These are phyloP conservation scores for Monilinia fructigena DNA, from an alignment of 2,329 filamentous ascomycete genomes.

Conservation along the genomic window DNA sequence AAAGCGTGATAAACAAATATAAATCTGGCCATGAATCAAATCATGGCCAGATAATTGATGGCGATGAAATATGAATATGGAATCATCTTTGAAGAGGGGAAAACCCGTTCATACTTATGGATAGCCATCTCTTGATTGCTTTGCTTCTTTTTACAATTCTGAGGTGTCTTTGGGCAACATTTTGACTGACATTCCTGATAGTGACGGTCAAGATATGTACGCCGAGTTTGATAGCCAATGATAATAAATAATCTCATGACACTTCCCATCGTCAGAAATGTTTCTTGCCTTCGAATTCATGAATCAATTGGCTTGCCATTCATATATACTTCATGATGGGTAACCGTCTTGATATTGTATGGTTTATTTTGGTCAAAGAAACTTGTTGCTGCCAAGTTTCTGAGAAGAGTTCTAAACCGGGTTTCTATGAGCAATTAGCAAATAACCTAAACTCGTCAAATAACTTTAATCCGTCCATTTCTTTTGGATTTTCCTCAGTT, in stretches of 20 bases:
- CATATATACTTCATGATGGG: not conserved
- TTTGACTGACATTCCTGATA: not conserved
- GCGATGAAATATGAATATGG: not conserved
- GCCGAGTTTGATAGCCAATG: no score
- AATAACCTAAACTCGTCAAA: not conserved
- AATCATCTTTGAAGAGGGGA: not conserved
- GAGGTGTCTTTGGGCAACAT: not conserved
- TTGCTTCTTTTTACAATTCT: no score
- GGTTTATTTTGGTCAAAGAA: not conserved
- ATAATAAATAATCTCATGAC: no score
- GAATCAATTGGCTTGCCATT: no score
- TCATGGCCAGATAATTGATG: not conserved
- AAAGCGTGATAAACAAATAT: not conserved
- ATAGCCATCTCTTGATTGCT: not conserved
- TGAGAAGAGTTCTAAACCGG: not conserved
- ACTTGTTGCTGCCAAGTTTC: not conserved
- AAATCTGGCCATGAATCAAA: not conserved
- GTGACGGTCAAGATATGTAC: no score
- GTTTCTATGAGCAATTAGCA: not conserved
- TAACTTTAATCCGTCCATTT: not conserved
- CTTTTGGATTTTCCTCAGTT: not conserved
- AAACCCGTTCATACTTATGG: not conserved
- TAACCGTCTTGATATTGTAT: not conserved
- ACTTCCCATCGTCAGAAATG: no score
- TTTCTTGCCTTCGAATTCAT: no score